Conservation (phyloP, 176 grass and related monocot species). For the Rhynchospora breviuscula region DNA sequence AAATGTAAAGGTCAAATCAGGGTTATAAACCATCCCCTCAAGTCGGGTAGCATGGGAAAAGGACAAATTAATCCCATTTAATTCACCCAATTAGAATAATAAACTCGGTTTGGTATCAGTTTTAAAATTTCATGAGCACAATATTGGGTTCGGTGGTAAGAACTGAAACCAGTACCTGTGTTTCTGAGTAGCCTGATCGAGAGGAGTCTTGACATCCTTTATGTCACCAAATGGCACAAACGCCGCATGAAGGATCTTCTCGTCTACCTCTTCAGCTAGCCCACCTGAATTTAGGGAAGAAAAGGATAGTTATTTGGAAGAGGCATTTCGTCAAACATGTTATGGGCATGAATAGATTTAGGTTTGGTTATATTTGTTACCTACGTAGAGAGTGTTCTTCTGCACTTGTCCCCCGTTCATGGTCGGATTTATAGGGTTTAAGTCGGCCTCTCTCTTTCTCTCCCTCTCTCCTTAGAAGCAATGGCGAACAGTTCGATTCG, state of each 20-base stretch:
- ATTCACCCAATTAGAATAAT: not conserved
- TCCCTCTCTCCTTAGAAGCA: not conserved
- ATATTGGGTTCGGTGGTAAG: not conserved
- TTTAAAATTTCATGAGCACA: not conserved
- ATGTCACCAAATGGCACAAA: slow-evolving; percentile 98
- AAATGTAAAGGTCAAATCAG: not conserved
- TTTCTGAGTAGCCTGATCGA: slow-evolving; percentile 97
- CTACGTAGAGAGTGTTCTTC: slow-evolving; percentile 98
- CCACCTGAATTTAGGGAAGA: slow-evolving; percentile 44
- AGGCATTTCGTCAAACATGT: slow-evolving; percentile 55
- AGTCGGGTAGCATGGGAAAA: not conserved
- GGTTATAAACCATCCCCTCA: not conserved
- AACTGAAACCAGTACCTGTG: slow-evolving; percentile 35
- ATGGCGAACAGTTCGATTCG: slow-evolving; percentile 1
- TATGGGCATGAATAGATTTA: not conserved
- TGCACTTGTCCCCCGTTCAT: slow-evolving; percentile 72
- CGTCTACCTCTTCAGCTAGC: slow-evolving; percentile 90
- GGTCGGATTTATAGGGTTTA: slow-evolving; percentile 10
- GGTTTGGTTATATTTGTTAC: slow-evolving; percentile 14
- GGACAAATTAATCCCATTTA: not conserved
- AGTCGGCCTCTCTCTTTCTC: not conserved
- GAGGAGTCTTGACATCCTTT: slow-evolving; percentile 98
- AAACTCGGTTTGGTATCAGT: not conserved
- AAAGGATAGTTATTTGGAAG: not conserved
- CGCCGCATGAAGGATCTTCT: slow-evolving; percentile 86